These are phyloP conservation scores for Silene latifolia DNA, from an alignment of 148 eudicot genomes.

Conservation along the genomic window DNA sequence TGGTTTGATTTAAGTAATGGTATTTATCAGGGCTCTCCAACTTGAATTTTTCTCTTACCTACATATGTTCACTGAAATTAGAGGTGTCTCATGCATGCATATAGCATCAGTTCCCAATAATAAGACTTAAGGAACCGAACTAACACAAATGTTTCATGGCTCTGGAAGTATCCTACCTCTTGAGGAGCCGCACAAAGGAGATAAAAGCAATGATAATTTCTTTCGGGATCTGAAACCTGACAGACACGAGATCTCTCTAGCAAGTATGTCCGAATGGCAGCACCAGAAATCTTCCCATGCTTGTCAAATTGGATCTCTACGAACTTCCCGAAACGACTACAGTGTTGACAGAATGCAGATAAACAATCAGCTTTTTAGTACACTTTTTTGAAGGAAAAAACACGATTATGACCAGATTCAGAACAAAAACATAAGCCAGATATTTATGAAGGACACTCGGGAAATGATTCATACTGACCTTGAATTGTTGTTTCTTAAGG, in stretches of 20 bases:
- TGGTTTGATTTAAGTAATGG: constrained; percentile 91
- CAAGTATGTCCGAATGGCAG: constrained; percentile 89
- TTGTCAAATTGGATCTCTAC: constrained; percentile 98
- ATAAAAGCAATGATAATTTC: constrained; percentile 97
- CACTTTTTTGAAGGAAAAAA: background rate
- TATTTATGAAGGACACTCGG: background rate
- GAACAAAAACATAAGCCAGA: constrained; percentile 8
- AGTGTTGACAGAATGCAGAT: constrained; percentile 18
- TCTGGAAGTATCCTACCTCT: constrained; percentile 48
- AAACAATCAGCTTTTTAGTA: constrained; percentile 16
- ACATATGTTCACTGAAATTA: constrained; percentile 24
- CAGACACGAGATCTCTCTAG: constrained; percentile 99
- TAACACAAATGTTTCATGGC: background rate
- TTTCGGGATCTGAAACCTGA: constrained; percentile 92
- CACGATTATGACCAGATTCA: background rate
- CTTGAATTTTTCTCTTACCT: constrained; percentile 85
- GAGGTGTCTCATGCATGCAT: constrained; percentile 11
- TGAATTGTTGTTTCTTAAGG: constrained; percentile 94
- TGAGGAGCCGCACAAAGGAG: constrained; percentile 87
- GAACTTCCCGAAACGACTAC: constrained; percentile 96
- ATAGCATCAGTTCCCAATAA: background rate
- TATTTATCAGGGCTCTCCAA: constrained; percentile 64
- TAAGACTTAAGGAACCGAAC: background rate
- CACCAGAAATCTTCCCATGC: constrained; percentile 91
- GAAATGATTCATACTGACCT: constrained; percentile 46